These are phyloP conservation scores for Fusarium sp. DNA, from an alignment of 2,329 filamentous ascomycete genomes.

Conservation along the genomic window DNA sequence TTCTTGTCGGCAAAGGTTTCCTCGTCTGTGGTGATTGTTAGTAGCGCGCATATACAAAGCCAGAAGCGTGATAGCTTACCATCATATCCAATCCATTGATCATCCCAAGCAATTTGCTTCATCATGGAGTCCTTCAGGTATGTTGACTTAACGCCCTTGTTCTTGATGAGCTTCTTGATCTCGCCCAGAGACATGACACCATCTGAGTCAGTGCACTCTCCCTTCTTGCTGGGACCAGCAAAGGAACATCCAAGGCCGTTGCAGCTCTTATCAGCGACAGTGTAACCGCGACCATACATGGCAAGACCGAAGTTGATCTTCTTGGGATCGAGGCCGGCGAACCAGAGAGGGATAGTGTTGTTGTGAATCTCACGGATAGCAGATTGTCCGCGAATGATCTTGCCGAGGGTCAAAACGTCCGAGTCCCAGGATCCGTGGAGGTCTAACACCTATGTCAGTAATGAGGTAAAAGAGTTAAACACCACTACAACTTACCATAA, in stretches of 20 bases:
- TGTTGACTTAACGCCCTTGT: conserved; percentile 32
- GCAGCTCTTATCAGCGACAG: conserved; percentile 47
- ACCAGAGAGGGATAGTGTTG: conserved; percentile 56
- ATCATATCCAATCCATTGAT: conserved; percentile 47
- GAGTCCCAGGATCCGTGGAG: conserved; percentile 59
- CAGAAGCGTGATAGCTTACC: not conserved
- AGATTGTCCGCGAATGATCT: conserved; percentile 54
- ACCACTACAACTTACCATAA: conserved; percentile 48
- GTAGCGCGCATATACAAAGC: not conserved
- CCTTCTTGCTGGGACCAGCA: conserved; percentile 45
- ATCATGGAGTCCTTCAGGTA: conserved; percentile 28
- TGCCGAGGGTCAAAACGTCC: conserved; percentile 48
- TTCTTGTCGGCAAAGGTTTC: conserved; percentile 42
- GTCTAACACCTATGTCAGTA: conserved; percentile 17
- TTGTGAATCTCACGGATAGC: conserved; percentile 58
- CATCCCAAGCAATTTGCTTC: conserved; percentile 38
- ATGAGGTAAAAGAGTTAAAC: too few species aligned
- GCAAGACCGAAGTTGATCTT: conserved; percentile 63
- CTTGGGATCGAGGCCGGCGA: conserved; percentile 53
- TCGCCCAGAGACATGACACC: conserved; percentile 51
- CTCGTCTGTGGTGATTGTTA: conserved; percentile 4
- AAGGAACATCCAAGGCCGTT: conserved; percentile 45
- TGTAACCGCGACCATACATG: conserved; percentile 62
- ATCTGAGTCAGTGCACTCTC: conserved; percentile 43
- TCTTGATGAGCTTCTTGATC: conserved; percentile 49